Conservation (phyloP, 257 asterid species). For the Nicotiana knightiana region DNA sequence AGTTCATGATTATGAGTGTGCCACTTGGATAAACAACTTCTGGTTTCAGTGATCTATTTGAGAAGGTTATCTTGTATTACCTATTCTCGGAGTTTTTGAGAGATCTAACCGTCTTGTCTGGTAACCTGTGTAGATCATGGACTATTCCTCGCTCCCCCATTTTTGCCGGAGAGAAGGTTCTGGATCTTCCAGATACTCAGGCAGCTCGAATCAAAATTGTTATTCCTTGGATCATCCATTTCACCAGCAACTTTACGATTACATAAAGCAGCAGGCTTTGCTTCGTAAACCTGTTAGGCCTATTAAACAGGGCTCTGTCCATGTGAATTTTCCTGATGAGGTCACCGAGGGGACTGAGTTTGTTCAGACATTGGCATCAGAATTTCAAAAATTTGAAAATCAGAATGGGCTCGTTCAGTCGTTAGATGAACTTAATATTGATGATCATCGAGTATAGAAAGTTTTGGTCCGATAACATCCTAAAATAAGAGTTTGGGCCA, state of each 20-base stretch:
- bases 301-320: conserved; percentile 57
- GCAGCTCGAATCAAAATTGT: conserved; percentile 30
- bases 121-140: conserved; percentile 55
- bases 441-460: conserved; percentile 23
- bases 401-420: conserved; percentile 33
- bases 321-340: conserved; percentile 58
- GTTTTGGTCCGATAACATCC: conserved; percentile 11
- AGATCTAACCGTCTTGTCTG: not conserved
- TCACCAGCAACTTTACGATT: conserved; percentile 55
- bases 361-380: conserved; percentile 55
- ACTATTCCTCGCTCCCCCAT: conserved; percentile 67
- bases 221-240: conserved; percentile 68
- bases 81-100: not conserved
- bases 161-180: conserved; percentile 60
- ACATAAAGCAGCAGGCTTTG: conserved; percentile 47
- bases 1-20: not conserved
- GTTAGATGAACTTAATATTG: conserved; percentile 28
- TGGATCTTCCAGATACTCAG: conserved; percentile 42
- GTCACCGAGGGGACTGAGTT: conserved; percentile 45
- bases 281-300: conserved; percentile 24
- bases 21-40: not conserved
- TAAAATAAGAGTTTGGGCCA: not conserved
- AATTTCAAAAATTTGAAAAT: conserved; percentile 38
- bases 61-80: not conserved
- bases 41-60: not conserved